These are phyloP conservation scores for Scedosporium dehoogii DNA, from an alignment of 2,329 filamentous ascomycete genomes.

Conservation along the genomic window DNA sequence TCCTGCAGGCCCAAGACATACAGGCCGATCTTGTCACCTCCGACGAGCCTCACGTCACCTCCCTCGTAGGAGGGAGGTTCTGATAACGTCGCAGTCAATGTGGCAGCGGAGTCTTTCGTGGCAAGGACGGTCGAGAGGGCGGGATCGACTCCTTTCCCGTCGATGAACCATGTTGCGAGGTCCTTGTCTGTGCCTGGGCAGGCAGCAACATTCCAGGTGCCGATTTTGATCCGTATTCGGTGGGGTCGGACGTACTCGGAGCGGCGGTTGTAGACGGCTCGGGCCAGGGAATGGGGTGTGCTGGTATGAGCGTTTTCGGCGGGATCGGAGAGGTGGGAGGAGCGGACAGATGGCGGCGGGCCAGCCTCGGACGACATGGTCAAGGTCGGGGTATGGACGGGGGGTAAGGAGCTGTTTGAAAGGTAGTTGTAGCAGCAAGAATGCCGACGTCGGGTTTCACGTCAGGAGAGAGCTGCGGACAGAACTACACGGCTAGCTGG, in stretches of 20 bases:
- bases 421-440: background rate
- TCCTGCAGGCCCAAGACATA: conserved; percentile 91
- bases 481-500: background rate
- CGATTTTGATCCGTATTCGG: conserved; percentile 75
- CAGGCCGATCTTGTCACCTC: conserved; percentile 65
- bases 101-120: conserved; percentile 14
- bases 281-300: conserved; percentile 49
- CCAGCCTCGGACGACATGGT: conserved; percentile 8
- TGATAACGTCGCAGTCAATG: conserved; percentile 31
- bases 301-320: conserved; percentile 30
- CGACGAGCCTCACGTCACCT: conserved; percentile 36
- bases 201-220: conserved; percentile 89
- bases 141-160: conserved; percentile 60
- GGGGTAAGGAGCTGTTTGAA: too few species aligned
- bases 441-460: background rate
- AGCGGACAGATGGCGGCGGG: conserved; percentile 21
- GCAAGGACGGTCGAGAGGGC: conserved; percentile 40
- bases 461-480: background rate
- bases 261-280: conserved; percentile 60
- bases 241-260: conserved; percentile 70
- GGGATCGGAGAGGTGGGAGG: conserved; percentile 26
- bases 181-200: conserved; percentile 81
- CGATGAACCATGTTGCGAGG: conserved; percentile 78
- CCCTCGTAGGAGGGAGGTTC: conserved; percentile 30
- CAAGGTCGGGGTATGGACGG: background rate